Conservation (phyloP, 202 grass and related monocot genomes). For the Eragrostis tef region DNA sequence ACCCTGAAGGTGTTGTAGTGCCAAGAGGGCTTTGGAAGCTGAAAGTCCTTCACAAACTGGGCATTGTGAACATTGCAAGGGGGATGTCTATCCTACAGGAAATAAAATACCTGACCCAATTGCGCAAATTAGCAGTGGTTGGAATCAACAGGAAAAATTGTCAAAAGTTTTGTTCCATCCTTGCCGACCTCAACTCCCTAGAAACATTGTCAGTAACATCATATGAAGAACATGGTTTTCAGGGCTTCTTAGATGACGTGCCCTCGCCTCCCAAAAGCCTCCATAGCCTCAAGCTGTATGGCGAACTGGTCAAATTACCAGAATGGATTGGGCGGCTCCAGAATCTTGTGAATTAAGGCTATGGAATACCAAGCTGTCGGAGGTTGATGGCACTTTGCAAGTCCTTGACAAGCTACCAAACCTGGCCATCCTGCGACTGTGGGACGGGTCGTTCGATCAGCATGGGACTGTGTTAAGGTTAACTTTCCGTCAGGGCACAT, state of each 20-base stretch:
- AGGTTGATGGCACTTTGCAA: neutral
- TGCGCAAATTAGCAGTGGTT: too few species aligned
- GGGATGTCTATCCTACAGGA: too few species aligned
- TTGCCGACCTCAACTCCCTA: too few species aligned
- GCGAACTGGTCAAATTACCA: neutral
- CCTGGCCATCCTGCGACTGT: neutral
- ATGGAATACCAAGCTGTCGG: neutral
- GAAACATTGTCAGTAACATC: too few species aligned
- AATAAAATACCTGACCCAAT: too few species aligned
- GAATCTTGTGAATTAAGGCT: neutral
- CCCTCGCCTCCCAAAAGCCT: neutral
- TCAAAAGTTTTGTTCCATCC: too few species aligned
- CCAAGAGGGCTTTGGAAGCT: too few species aligned
- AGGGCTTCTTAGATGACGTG: neutral
- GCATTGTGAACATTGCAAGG: too few species aligned
- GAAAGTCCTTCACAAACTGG: too few species aligned
- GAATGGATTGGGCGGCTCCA: neutral
- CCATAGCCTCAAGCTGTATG: constrained; percentile 18
- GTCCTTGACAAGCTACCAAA: constrained; percentile 14
- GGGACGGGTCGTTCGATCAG: neutral
- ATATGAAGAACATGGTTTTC: neutral
- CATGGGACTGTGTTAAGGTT: accelerated
- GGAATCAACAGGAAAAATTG: too few species aligned
- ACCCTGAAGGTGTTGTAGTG: too few species aligned
- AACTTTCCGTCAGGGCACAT: neutral